These are phyloP conservation scores for Volvariella volvacea DNA, from an alignment of 1,284 basidiomycete species.

Conservation along the genomic window DNA sequence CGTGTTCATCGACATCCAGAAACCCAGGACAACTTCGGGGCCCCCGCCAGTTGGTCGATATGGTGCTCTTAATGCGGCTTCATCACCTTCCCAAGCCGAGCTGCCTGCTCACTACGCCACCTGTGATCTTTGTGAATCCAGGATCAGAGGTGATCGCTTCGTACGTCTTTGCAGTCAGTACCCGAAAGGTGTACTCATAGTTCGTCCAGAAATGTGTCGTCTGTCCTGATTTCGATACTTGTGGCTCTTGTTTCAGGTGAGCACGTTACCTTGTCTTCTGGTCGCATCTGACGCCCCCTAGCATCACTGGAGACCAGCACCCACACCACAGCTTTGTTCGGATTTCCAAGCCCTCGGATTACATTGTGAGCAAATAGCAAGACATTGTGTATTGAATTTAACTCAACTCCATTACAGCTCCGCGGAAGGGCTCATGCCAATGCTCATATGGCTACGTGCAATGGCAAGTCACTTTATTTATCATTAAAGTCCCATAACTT, in stretches of 20 bases:
- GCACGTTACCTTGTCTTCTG: conserved; percentile 9
- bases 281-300: conserved; percentile 16
- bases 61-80: too few relatives aligned
- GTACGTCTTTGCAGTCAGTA: conserved; percentile 33
- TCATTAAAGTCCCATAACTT: conserved; percentile 2
- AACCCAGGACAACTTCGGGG: conserved; percentile 38
- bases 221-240: conserved; percentile 78
- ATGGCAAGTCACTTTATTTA: conserved; percentile 26
- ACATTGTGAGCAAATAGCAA: conserved; percentile 37
- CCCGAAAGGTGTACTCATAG: conserved; percentile 1
- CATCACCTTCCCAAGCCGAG: conserved; percentile 26
- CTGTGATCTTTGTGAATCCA: conserved; percentile 72
- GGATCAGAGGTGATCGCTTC: conserved; percentile 61
- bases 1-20: conserved; percentile 61
- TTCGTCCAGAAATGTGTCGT: conserved; percentile 55
- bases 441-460: conserved; percentile 46
- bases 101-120: conserved; percentile 48
- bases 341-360: conserved; percentile 49
- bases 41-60: conserved; percentile 21
- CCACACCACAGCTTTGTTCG: conserved; percentile 74
- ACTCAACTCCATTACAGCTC: conserved; percentile 13
- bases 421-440: conserved; percentile 9
- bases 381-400: neutral
- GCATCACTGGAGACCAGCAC: conserved; percentile 67
- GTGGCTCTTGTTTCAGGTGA: conserved; percentile 62